Percentiles rank a stretch among this genome's conserved stretches.
Evolutionary conservation across 805 yeast genomes (phyloP).

Genomic region (Huiozyma naganishii): DNA sequence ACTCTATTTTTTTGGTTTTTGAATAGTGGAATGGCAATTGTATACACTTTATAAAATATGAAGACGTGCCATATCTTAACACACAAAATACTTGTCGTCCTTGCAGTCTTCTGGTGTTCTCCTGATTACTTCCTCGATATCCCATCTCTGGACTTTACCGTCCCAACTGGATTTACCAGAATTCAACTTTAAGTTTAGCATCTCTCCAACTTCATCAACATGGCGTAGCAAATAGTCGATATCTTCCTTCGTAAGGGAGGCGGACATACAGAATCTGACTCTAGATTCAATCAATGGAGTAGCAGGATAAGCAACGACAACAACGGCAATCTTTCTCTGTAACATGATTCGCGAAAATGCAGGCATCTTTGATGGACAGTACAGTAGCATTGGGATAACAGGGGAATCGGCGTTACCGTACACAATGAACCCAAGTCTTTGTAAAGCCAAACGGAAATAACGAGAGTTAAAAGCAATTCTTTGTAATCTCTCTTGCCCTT

Average conservation of each 20-base stretch:
- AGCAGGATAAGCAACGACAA: slow-evolving; percentile 96
- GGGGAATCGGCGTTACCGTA: slow-evolving; percentile 96
- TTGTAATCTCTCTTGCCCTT: slow-evolving; percentile 82
- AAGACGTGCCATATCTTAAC: slow-evolving; percentile 3
- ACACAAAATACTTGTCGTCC: slow-evolving; percentile 29
- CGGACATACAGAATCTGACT: slow-evolving; percentile 83
- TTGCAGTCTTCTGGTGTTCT: slow-evolving; percentile 58
- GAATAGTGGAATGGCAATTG: no score
- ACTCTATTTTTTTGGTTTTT: no score
- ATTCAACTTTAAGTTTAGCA: slow-evolving; percentile 61
- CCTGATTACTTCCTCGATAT: slow-evolving; percentile 64
- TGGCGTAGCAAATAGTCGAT: slow-evolving; percentile 67
- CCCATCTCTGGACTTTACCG: slow-evolving; percentile 68
- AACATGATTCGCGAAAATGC: slow-evolving; percentile 77
- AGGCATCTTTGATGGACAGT: slow-evolving; percentile 91
- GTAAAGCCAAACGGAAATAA: slow-evolving; percentile 81
- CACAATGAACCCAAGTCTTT: slow-evolving; percentile 86
- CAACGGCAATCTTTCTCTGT: slow-evolving; percentile 78
- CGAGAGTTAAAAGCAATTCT: slow-evolving; percentile 94
- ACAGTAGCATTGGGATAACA: slow-evolving; percentile 78
- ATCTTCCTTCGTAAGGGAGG: slow-evolving; percentile 90
- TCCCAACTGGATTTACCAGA: slow-evolving; percentile 67
- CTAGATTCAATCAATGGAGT: slow-evolving; percentile 85
- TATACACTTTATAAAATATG: background rate
- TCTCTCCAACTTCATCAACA: slow-evolving; percentile 70